Evolutionary conservation across 2,329 filamentous ascomycete genomes (phyloP).

Genomic region (Aspergillaceae sp.): DNA sequence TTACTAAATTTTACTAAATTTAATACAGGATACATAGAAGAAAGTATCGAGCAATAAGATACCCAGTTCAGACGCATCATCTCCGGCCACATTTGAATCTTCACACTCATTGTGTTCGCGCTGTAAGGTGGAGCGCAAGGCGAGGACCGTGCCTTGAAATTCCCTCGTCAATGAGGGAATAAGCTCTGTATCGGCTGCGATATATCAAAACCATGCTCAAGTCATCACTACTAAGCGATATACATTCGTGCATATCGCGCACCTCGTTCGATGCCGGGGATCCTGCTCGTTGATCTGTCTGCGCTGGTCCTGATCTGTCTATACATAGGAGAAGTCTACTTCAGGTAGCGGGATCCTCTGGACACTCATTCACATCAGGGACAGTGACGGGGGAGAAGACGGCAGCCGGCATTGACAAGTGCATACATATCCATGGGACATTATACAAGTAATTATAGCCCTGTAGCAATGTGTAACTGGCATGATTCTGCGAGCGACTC

Average conservation of each 20-base stretch:
- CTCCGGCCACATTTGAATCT: not conserved
- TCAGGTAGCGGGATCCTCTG: not conserved
- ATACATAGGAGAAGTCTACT: not conserved
- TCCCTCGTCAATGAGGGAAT: constrained; percentile 26
- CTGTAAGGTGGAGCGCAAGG: constrained; percentile 47
- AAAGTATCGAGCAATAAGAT: not conserved
- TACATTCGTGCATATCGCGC: constrained; percentile 2
- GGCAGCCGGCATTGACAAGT: not conserved
- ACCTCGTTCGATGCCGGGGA: constrained; percentile 9
- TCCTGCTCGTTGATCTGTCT: constrained; percentile 4
- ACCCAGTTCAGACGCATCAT: not conserved
- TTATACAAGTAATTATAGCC: no score
- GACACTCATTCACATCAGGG: constrained; percentile 4
- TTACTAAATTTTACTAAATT: no score
- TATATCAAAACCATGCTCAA: constrained; percentile 31
- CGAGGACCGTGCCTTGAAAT: constrained; percentile 45
- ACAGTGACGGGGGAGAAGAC: not conserved
- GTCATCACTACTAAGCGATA: constrained; percentile 1
- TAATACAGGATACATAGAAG: not conserved
- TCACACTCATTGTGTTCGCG: constrained; percentile 26
- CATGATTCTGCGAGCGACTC: no score
- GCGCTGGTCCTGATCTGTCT: constrained; percentile 15
- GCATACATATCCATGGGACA: not conserved
- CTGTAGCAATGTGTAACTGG: no score
- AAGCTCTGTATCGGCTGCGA: constrained; percentile 47